phyloP scores from a whole-genome alignment of 306 rosid species.

The Lathyrus aphaca region DNA sequence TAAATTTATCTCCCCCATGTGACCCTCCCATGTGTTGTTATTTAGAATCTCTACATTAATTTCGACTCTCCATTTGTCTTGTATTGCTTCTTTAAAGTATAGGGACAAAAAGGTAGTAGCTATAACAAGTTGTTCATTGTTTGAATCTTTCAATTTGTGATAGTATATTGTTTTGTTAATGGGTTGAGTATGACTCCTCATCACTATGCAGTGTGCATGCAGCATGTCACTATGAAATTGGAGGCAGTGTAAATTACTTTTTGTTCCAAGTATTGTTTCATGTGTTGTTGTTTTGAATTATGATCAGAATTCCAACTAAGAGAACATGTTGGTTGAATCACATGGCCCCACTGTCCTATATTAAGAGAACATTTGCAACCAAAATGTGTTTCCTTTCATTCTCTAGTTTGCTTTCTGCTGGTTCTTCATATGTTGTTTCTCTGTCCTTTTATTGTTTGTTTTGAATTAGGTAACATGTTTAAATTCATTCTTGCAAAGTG shows the following conservation, averaged over 20 bases:
- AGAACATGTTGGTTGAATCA: constrained; percentile 37
- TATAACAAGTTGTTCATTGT: neutral
- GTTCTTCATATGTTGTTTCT: constrained; percentile 19
- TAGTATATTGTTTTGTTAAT: neutral
- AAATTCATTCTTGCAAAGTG: too few species aligned
- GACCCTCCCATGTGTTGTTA: too few species aligned
- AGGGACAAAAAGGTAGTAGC: constrained; percentile 19
- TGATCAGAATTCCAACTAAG: constrained; percentile 30
- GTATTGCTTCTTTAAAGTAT: neutral
- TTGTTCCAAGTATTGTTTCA: constrained; percentile 6
- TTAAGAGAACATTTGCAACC: constrained; percentile 33
- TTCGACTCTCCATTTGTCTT: neutral
- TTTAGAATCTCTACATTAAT: too few species aligned
- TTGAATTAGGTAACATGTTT: neutral
- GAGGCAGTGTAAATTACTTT: constrained; percentile 19
- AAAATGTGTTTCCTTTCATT: constrained; percentile 26
- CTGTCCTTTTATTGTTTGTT: constrained; percentile 32
- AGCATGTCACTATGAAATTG: neutral
- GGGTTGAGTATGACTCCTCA: neutral
- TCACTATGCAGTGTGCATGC: neutral
- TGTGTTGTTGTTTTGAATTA: constrained; percentile 18
- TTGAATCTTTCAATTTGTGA: constrained; percentile 15
- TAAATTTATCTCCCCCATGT: too few species aligned
- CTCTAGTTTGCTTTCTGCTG: constrained; percentile 18
- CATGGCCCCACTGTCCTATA: constrained; percentile 26